These are phyloP conservation scores for Ascochyta koolunga DNA, from an alignment of 2,329 filamentous ascomycete species.

Conservation along the genomic window DNA sequence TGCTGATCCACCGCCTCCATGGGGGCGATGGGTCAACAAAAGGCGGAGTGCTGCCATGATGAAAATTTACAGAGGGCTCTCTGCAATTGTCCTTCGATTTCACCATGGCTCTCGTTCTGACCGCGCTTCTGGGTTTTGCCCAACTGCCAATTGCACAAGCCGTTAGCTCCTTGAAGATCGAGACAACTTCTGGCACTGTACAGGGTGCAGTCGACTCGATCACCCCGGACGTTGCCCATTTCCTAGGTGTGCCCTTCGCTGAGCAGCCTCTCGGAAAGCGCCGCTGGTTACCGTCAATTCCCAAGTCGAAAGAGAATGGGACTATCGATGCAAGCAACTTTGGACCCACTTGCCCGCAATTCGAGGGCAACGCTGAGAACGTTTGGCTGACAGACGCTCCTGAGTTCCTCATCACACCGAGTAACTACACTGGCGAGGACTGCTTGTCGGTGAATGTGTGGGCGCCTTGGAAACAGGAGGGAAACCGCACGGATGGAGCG, in stretches of 20 bases:
- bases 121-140: slow-evolving; percentile 15
- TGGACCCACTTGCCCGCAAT: slow-evolving; percentile 38
- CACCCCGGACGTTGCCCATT: slow-evolving; percentile 47
- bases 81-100: not conserved
- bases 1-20: slow-evolving; percentile 7
- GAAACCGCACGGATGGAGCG: slow-evolving; percentile 11
- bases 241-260: slow-evolving; percentile 48
- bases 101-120: slow-evolving; percentile 17
- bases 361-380: slow-evolving; percentile 22
- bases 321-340: slow-evolving; percentile 37
- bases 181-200: slow-evolving; percentile 37
- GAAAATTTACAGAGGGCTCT: not conserved
- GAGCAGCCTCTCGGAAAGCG: slow-evolving; percentile 41
- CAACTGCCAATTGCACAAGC: slow-evolving; percentile 19
- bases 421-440: slow-evolving; percentile 48
- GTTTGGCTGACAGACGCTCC: slow-evolving; percentile 35
- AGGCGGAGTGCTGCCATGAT: not conserved
- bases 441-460: slow-evolving; percentile 57
- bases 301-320: slow-evolving; percentile 22
- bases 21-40: slow-evolving; percentile 4
- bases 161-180: slow-evolving; percentile 24
- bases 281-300: slow-evolving; percentile 42
- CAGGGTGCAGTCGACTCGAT: slow-evolving; percentile 43
- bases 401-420: slow-evolving; percentile 28
- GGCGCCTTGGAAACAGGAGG: slow-evolving; percentile 42